Evolutionary conservation across 306 rosid genomes (phyloP), one percentile per base, ranked within the genome.

Genomic region (Prosopis cineraria): DNA sequence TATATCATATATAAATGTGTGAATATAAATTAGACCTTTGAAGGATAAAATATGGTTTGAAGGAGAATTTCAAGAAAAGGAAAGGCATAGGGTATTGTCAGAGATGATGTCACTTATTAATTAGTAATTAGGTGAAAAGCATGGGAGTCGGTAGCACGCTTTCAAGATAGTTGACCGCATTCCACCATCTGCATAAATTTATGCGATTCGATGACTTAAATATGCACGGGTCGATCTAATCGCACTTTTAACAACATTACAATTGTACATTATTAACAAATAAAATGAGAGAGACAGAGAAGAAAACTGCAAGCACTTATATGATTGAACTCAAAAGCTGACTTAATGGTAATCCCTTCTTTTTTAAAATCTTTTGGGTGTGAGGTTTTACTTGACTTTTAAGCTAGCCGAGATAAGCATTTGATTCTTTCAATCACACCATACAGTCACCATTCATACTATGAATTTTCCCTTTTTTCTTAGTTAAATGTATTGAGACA

Each of bases 401-500:
- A 64, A 31, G 72, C 36, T 6, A 40, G 20, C 10, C n/a, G n/a
- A n/a, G n/a, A 0, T 17, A 13, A 48, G 24, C 17, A 45, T 7
- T 45, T 45, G 16, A 16, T 3, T 58, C 19, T 27, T 58, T 55
- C 62, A 55, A 55, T 55, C 9, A 44, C 44, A 36, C 34, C 40
- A 37, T 37, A 37, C 8, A 66, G 34, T 5, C n/a, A 8, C 29
- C 33, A 16, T 10, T 4, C 36, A 44, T 37, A 29, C 68, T 40
- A 73, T 75, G 47, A 65, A 39, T 24, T 6, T 3, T 2, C 34
- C 16, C 7, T 20, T 20, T 73, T 31, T 27, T 55, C 73, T 25
- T 39, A 34, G 80, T 82, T 87, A 82, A 88, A 52, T 84, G 89
- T 53, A 78, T 83, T 33, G 33, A 66, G 81, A 82, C 84, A 45